Evolutionary conservation across 352 stramenopile genomes (phyloP).

Genomic region (Globisporangium rhizosaccharum): DNA sequence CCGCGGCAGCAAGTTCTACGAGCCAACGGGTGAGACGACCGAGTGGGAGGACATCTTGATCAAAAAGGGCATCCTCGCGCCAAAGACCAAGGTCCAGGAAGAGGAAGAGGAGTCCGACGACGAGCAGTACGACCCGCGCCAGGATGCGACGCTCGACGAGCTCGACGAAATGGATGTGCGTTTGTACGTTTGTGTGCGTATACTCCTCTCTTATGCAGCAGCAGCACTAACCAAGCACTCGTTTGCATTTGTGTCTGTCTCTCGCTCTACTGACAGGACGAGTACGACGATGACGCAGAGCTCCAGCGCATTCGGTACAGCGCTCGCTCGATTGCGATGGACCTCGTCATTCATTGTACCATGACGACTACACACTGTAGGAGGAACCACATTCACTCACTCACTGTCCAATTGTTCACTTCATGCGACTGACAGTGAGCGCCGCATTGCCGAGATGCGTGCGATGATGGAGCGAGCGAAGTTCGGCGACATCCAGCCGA

Average conservation of each 20-base stretch:
- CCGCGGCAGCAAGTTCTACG: conserved; percentile 81
- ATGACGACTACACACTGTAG: background rate
- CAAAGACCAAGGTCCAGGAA: conserved; percentile 83
- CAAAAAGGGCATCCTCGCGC: conserved; percentile 85
- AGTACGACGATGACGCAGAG: conserved; percentile 83
- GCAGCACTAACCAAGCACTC: background rate
- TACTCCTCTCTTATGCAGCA: background rate
- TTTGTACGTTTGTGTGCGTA: background rate
- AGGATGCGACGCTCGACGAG: conserved; percentile 80
- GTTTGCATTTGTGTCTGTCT: background rate
- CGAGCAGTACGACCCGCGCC: conserved; percentile 63
- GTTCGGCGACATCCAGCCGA: conserved; percentile 88
- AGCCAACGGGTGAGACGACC: conserved; percentile 83
- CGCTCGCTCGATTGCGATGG: background rate
- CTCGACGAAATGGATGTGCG: conserved; percentile 78
- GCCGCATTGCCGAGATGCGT: conserved; percentile 87
- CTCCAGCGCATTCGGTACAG: conserved; percentile 60
- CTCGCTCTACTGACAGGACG: conserved; percentile 30
- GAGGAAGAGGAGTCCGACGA: conserved; percentile 69
- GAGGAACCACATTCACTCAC: background rate
- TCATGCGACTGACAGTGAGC: conserved; percentile 31
- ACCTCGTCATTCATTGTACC: background rate
- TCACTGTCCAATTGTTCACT: background rate
- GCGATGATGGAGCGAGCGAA: conserved; percentile 72
- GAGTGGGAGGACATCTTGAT: conserved; percentile 89